Base-by-base conservation (phyloP, 345 rosid genomes). In the Eutrema yunnanense region DNA sequence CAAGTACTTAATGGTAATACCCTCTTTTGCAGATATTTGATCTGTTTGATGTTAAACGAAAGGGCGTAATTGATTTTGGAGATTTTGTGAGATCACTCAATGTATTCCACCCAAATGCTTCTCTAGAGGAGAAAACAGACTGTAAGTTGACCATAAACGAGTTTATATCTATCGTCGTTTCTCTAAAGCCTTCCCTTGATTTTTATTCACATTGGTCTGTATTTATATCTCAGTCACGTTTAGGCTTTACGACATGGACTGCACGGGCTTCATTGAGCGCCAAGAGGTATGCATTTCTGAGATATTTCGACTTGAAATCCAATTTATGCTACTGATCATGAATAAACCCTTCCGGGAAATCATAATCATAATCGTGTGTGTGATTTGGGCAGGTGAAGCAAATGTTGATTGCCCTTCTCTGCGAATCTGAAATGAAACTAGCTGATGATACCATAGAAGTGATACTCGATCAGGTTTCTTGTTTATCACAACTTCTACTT, bases 401-500 rank as follows among this genome's bases (percentile, higher is more conserved):
- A 78, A 95, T 95, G 99, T 43, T 95, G 82, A 90, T 95, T 79
- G 99, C 96, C 4, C 96, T 95, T 71, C 88, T 95, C 46, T 84
- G 93, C 65, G 98, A 95, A 83, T 95, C 99, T 30, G 96, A 92
- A 82, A 87, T 95, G 96, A 92, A 92, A 83, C 78, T 95, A 78
- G 90, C 96, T 41, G 99, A 95, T 79, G 98, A 92, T 73, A 92
- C 96, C 3, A 85, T 95, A 60, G 96, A 95, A 82, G 80, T 79
- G 41, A 95, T 92, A 69, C 93, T 92, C 10, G 99, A 92, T 74
- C 89, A 95, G 93, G 96, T 88, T 72, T 13, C 14, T 62, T 54
- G 13, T 52, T 70, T 34, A 26, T 48, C 9, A 48, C 54, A 41
- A 41, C 38, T 57, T 70, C 3, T 7, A 32, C 34, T 32, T 63